A percentile compares a stretch with the other conserved stretches of the same genome.
These are phyloP conservation scores for Populus simonii DNA, from an alignment of 345 rosid species.

Conservation along the genomic window DNA sequence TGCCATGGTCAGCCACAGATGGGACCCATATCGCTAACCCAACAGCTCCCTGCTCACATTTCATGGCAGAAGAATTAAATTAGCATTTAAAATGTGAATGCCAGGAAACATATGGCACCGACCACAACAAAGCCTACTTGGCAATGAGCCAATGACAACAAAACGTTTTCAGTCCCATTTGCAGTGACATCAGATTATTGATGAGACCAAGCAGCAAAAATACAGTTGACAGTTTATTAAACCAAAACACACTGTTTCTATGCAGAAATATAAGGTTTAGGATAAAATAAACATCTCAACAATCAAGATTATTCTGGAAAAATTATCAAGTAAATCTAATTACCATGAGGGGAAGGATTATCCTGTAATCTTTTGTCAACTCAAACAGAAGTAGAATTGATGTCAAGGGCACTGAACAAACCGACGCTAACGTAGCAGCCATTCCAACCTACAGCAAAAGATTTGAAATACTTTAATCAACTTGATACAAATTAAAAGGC, in stretches of 20 bases:
- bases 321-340: slow-evolving; percentile 5
- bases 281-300: too few species aligned
- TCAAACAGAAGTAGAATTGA: slow-evolving; percentile 88
- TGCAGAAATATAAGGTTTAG: too few species aligned
- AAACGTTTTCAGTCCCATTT: background rate
- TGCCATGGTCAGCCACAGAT: slow-evolving; percentile 78
- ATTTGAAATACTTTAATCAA: slow-evolving; percentile 18
- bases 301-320: background rate
- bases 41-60: slow-evolving; percentile 74
- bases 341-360: slow-evolving; percentile 97
- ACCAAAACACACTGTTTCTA: too few species aligned
- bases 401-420: slow-evolving; percentile 97
- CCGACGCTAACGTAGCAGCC: slow-evolving; percentile 98
- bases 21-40: slow-evolving; percentile 99
- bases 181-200: too few species aligned
- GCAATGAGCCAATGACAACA: background rate
- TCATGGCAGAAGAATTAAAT: slow-evolving; percentile 11
- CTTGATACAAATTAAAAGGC: slow-evolving; percentile 1
- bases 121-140: background rate
- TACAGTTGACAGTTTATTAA: too few species aligned
- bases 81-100: background rate
- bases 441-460: slow-evolving; percentile 78
- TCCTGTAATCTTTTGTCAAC: slow-evolving; percentile 95
- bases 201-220: too few species aligned
- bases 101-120: background rate